A percentile compares a stretch with the other conserved stretches of the same genome.
These are phyloP conservation scores for Aspergillus alliaceus DNA, from an alignment of 2,329 filamentous ascomycete species.

Conservation along the genomic window DNA sequence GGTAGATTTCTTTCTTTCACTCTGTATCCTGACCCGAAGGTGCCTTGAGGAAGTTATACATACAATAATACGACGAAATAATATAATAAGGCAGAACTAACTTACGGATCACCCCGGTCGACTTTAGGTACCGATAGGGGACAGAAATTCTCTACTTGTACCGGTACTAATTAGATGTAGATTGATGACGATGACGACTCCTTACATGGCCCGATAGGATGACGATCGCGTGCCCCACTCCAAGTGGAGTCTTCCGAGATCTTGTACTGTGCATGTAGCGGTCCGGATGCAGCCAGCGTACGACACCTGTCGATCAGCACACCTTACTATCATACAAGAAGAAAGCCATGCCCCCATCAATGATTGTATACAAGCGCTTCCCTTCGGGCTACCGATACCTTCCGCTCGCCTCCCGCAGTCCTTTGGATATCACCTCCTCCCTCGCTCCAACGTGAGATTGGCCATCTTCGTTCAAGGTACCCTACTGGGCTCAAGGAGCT, in stretches of 20 bases:
- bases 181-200: background rate
- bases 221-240: background rate
- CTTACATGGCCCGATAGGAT: background rate
- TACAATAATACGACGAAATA: no score
- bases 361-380: background rate
- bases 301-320: background rate
- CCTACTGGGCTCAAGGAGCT: background rate
- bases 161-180: no score
- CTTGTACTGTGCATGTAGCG: background rate
- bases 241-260: background rate
- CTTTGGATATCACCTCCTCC: background rate
- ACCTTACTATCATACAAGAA: background rate
- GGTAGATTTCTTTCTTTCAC: no score
- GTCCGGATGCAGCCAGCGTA: background rate
- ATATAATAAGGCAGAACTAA: no score
- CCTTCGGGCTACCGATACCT: background rate
- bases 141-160: no score
- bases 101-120: no score
- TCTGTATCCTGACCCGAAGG: no score
- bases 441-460: background rate
- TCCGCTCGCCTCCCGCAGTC: background rate
- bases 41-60: no score
- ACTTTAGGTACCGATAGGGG: no score
- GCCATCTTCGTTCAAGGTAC: background rate
- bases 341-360: background rate